Base-by-base conservation (phyloP, 2,329 filamentous ascomycete species). In the Aplosporella prunicola region DNA sequence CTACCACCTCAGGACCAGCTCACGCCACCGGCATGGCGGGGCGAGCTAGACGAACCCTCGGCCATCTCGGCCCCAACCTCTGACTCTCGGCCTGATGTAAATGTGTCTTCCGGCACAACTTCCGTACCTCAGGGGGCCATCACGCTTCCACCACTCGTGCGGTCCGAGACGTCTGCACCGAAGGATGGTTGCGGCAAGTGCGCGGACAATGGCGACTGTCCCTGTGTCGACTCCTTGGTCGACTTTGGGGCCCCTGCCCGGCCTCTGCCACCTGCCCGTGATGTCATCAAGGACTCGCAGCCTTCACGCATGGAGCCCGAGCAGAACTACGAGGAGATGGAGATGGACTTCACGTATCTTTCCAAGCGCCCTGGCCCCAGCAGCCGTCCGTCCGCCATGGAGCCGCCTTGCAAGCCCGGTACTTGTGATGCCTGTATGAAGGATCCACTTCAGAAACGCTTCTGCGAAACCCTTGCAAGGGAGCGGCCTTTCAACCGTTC, bases 361-460 rank as follows among this genome's bases (percentile, higher is more conserved):
- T 31, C 20, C 32, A 43, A 40, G 27, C 32, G 25, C 5, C 32
- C 39, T 6, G 8, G 15, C 8, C 32, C 39, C 15, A 20, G 26
- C 14, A 34, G 5, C 18, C 35, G 35, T 5, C 38, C 26, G n/a
- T 34, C 31, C 9, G 22, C 32, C 26, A 40, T 40, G 38, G 38
- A 40, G 38, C 38, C 38, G 4, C 31, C 31, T 5, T 40, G 38
- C 38, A 36, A 36, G 32, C 56, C 57, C 2, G 57, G 57, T n/a
- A 53, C 53, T 25, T 61, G 57, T 40, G 47, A 46, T 9, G 55
- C 55, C 30, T 61, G 57, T 33, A 51, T 55, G 43, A 41, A 43
- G 11, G 54, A 61, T 35, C 57, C 57, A 7, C 45, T 47, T 10
- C 53, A 60, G 42, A 40, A 40, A 32, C 38, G 38, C 26, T 40